Base-by-base conservation (phyloP, 306 rosid genomes). In the Mimosa bimucronata region DNA sequence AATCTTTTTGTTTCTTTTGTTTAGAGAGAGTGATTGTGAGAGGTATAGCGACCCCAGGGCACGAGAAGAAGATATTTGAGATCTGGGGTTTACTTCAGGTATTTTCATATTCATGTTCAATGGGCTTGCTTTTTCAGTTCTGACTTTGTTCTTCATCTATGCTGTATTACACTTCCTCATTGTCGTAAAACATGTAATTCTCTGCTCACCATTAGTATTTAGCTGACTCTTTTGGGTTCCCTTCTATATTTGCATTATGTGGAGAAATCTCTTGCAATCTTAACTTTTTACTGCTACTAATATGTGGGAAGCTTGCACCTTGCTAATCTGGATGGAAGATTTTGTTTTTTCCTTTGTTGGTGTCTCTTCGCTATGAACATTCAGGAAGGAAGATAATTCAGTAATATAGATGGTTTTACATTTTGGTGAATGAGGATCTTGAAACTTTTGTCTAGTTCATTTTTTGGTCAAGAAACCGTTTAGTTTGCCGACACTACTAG, bases 11-110 rank as follows among this genome's bases (percentile, higher is more conserved):
- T 86, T 83, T 60, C 82, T 68, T 84, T 86, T 80, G 71, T 26
- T 73, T 40, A 1, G 71, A 66, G 71, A 37, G 40, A 28, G 58
- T 80, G 69, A 37, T 31, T 46, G 71, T 46, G 68, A 58, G 77
- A 31, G 42, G 48, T 37, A 66, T 1, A 18, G 50, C 83, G 71
- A 82, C 78, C 73, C 52, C 28, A 10, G 41, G 44, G 34, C 23
- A 69, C 72, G 81, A 45, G 66, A 2, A 82, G 50, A 73, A 75
- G 68, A 42, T 88, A 29, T 72, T 87, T 80, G 67, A 92, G 97
- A 89, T 92, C 97, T 90, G 60, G 46, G 77, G 76, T 81, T 76
- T 86, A 70, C 55, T 85, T 71, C 84, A 88, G 95, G 91, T 88
- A 83, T 89, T 74, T 71, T 44, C 70, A 69, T 79, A 76, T 84